Evolutionary conservation across 352 stramenopile genomes (phyloP), one percentile per base, ranked within the genome.

Genomic region (Phytophthora ohioensis): DNA sequence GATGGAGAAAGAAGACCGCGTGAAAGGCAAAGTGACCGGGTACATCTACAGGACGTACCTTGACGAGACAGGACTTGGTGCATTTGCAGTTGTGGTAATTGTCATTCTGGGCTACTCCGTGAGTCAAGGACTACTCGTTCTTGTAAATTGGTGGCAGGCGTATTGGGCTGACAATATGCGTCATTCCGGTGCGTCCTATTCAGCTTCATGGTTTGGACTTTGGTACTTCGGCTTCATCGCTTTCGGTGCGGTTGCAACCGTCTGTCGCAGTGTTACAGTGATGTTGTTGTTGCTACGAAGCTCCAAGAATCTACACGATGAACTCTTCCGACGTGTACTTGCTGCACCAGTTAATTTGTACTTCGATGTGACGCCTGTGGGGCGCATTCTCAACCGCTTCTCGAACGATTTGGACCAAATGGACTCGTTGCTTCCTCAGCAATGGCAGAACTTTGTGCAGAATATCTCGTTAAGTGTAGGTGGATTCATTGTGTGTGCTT

Each of bases 351-450:
- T 90, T 15, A 85, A 67, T n/a, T 60, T 30, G 13, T 89, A 84
- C 52, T 90, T 89, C 31, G 81, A 88, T 27, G 68, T 85, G 36
- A 90, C 81, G 30, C 81, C 82, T 1, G 56, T 91, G 15, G 81
- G 79, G 8, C 69, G 70, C 11, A 84, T 88, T 56, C 57, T 88
- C 30, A 88, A 87, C 42, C 66, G 81, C 7, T 89, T 88, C 56
- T 86, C 76, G 11, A 79, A 73, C n/a, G 81, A 90, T 49, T 54
- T 88, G n/a, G 80, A 88, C 51, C 81, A 88, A 60, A 71, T 88
- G 36, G 80, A 88, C 70, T 75, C 64, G 0, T 38, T 73, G 27
- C 55, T 86, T 17, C 76, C 75, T 10, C 71, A 81, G 21, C 79
- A 84, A 59, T 86, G 76, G 61, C 67, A 79, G 35, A 54, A 65